phyloP scores from a whole-genome alignment of 164 flowering plant species.

The Stephania yunnanensis region DNA sequence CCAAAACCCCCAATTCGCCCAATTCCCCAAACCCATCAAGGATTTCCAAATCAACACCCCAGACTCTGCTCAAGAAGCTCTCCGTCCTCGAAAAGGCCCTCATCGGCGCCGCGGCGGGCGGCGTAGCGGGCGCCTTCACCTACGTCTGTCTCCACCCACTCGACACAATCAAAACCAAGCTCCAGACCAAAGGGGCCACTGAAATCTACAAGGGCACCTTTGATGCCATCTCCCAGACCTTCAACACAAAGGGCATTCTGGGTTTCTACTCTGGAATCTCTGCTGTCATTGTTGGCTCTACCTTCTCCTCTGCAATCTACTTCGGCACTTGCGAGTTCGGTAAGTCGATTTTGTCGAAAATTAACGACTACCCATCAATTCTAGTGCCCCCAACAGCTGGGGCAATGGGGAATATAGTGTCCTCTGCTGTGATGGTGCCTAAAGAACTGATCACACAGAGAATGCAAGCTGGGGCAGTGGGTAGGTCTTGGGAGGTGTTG shows the following conservation, averaged over 20 bases:
- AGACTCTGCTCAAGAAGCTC: slow-evolving; percentile 37
- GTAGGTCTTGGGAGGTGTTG: slow-evolving; percentile 84
- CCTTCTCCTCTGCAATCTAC: slow-evolving; percentile 82
- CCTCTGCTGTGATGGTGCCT: slow-evolving; percentile 96
- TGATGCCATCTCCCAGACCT: slow-evolving; percentile 76
- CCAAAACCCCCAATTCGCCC: slow-evolving; percentile 17
- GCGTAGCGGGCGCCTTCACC: slow-evolving; percentile 89
- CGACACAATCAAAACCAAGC: slow-evolving; percentile 89
- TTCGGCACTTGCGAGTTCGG: slow-evolving; percentile 98
- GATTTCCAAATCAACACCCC: slow-evolving; percentile 23
- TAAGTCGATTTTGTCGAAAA: slow-evolving; percentile 64
- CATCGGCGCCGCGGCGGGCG: slow-evolving; percentile 80
- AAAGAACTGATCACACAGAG: slow-evolving; percentile 88
- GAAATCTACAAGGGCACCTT: slow-evolving; percentile 52
- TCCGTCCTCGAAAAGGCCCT: slow-evolving; percentile 64
- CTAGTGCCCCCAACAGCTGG: slow-evolving; percentile 94
- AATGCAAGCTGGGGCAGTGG: slow-evolving; percentile 91
- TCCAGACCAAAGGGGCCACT: slow-evolving; percentile 77
- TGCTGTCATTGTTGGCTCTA: slow-evolving; percentile 88
- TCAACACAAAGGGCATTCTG: slow-evolving; percentile 55
- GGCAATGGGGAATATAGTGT: slow-evolving; percentile 92
- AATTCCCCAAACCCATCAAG: slow-evolving; percentile 26
- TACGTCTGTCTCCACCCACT: slow-evolving; percentile 83
- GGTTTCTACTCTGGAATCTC: slow-evolving; percentile 91
- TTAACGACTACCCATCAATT: slow-evolving; percentile 48